Conservation (phyloP, 306 rosid genomes). For the Rosa persica region DNA sequence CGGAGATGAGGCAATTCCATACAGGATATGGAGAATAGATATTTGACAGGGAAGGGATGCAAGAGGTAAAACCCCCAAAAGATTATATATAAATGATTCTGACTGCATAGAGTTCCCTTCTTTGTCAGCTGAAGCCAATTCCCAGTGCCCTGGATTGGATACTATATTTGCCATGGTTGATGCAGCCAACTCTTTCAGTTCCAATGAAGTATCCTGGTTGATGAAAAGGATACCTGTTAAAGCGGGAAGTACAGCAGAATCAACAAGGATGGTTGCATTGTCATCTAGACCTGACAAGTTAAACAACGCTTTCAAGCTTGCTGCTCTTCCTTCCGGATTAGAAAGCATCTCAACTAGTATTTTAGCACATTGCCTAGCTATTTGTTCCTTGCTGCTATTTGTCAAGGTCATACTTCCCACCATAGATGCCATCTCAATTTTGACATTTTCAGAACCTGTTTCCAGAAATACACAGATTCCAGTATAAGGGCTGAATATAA, state of each 20-base stretch:
- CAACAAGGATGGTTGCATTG: conserved; percentile 54
- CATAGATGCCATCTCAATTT: conserved; percentile 56
- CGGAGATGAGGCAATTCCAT: conserved; percentile 54
- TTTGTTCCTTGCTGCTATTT: conserved; percentile 56
- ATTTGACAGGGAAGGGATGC: conserved; percentile 39
- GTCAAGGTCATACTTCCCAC: conserved; percentile 58
- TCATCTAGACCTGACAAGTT: conserved; percentile 58
- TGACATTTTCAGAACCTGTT: conserved; percentile 51
- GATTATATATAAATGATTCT: conserved; percentile 35
- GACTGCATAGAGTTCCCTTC: conserved; percentile 54
- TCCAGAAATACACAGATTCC: conserved; percentile 22
- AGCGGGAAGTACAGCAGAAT: conserved; percentile 48
- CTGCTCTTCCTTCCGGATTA: conserved; percentile 45
- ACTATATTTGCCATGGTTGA: conserved; percentile 56
- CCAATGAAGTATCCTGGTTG: conserved; percentile 30
- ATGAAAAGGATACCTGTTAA: conserved; percentile 44
- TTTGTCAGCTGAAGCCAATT: conserved; percentile 58
- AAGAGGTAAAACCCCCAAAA: conserved; percentile 34
- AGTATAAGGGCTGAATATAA: not conserved
- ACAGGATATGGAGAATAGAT: conserved; percentile 48
- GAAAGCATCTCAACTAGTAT: conserved; percentile 48
- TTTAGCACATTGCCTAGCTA: conserved; percentile 51
- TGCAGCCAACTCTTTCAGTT: conserved; percentile 51
- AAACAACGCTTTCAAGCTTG: conserved; percentile 53
- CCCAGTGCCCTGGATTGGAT: conserved; percentile 62